phyloP scores from a whole-genome alignment of 805 yeast genomes.

The Kazachstania viticola region DNA sequence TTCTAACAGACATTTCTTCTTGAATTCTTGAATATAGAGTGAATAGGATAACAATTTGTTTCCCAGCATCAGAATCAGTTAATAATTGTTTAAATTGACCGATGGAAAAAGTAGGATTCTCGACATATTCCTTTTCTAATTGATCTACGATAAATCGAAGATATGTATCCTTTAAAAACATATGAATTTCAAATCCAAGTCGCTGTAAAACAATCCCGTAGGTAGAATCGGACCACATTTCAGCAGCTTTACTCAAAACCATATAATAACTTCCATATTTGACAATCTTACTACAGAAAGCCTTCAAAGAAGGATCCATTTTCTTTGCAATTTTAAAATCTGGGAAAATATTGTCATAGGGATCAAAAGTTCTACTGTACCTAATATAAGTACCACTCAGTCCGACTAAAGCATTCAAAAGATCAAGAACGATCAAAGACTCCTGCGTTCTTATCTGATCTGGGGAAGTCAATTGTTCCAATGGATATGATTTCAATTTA shows the following conservation, averaged over 20 bases:
- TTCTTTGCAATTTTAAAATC: conserved; percentile 62
- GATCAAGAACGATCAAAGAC: conserved; percentile 57
- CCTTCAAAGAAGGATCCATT: conserved; percentile 63
- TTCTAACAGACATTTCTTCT: conserved; percentile 32
- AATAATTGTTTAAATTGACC: conserved; percentile 45
- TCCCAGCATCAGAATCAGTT: conserved; percentile 25
- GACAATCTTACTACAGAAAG: conserved; percentile 49
- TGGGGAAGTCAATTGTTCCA: conserved; percentile 22
- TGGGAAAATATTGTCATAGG: conserved; percentile 35
- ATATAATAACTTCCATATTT: conserved; percentile 52
- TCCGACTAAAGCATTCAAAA: conserved; percentile 57
- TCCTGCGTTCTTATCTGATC: conserved; percentile 47
- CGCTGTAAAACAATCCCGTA: conserved; percentile 70
- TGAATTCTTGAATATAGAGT: conserved; percentile 43
- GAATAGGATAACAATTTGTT: conserved; percentile 43
- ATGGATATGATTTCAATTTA: conserved; percentile 33
- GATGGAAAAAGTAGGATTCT: conserved; percentile 43
- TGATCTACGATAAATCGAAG: conserved; percentile 26
- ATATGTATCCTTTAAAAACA: conserved; percentile 30
- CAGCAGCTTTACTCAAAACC: conserved; percentile 48
- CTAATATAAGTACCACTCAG: conserved; percentile 70
- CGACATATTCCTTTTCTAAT: conserved; percentile 44
- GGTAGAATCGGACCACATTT: conserved; percentile 39
- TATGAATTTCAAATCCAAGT: conserved; percentile 49
- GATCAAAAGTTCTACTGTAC: conserved; percentile 51